Conservation (phyloP, 2,329 filamentous ascomycete species). For the Thermochaetoides dissita region DNA sequence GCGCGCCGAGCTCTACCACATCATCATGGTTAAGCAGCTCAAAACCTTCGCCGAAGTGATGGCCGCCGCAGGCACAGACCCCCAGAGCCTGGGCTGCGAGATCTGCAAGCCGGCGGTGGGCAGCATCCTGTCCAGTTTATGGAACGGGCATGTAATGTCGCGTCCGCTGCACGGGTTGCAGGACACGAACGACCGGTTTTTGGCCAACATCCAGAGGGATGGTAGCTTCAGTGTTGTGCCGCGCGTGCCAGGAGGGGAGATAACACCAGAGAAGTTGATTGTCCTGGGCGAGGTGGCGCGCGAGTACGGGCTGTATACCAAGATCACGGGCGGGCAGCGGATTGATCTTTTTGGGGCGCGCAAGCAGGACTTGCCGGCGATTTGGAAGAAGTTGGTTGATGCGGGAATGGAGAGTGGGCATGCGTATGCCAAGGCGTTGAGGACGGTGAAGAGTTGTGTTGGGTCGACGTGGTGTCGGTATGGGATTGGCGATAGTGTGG, state of each 20-base stretch:
- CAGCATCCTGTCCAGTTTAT: conserved; percentile 68
- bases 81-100: conserved; percentile 66
- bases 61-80: conserved; percentile 59
- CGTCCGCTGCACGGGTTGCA: conserved; percentile 56
- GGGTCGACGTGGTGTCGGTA: conserved; percentile 85
- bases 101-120: conserved; percentile 72
- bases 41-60: conserved; percentile 63
- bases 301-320: conserved; percentile 74
- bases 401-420: conserved; percentile 85
- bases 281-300: conserved; percentile 72
- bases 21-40: conserved; percentile 68
- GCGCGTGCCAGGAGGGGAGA: conserved; percentile 70
- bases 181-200: conserved; percentile 78
- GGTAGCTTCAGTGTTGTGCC: conserved; percentile 84
- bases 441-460: conserved; percentile 85
- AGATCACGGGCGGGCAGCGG: conserved; percentile 82
- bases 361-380: conserved; percentile 70
- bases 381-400: conserved; percentile 68
- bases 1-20: conserved; percentile 79
- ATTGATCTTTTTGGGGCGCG: conserved; percentile 88
- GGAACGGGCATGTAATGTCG: conserved; percentile 72
- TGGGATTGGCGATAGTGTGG: conserved; percentile 79
- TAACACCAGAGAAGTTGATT: conserved; percentile 74
- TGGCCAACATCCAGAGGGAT: conserved; percentile 83
- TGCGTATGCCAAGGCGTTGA: conserved; percentile 76